A percentile compares a stretch with the other conserved stretches of the same genome.
Evolutionary conservation across 768 basidiomycete genomes (phyloP).

Genomic region (Agrocybe praecox): DNA sequence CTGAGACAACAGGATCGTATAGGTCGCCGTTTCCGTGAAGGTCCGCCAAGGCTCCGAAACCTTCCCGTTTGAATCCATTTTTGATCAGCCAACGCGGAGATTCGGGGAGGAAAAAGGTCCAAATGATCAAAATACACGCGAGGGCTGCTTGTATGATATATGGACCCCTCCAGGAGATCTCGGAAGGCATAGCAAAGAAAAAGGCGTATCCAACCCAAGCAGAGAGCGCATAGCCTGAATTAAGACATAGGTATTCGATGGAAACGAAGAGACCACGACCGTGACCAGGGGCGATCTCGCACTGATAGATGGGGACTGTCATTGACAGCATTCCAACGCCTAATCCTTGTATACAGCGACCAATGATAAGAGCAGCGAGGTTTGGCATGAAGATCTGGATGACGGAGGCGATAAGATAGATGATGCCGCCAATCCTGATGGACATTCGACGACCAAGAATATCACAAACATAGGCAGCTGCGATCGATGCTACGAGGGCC

Average conservation of each 20-base stretch:
- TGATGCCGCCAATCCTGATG: conserved; percentile 49
- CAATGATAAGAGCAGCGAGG: conserved; percentile 38
- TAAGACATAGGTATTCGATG: conserved; percentile 56
- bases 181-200: conserved; percentile 44
- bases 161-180: conserved; percentile 58
- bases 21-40: conserved; percentile 54
- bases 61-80: conserved; percentile 53
- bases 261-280: conserved; percentile 55
- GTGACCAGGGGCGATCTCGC: conserved; percentile 48
- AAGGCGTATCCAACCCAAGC: conserved; percentile 54
- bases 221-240: conserved; percentile 49
- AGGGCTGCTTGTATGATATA: conserved; percentile 56
- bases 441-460: conserved; percentile 51
- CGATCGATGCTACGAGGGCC: conserved; percentile 45
- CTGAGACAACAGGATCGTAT: conserved; percentile 41
- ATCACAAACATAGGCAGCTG: conserved; percentile 53
- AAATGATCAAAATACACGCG: conserved; percentile 44
- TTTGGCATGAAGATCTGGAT: conserved; percentile 53
- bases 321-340: conserved; percentile 54
- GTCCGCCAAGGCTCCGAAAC: conserved; percentile 55
- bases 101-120: conserved; percentile 53
- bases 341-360: conserved; percentile 48
- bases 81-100: conserved; percentile 59
- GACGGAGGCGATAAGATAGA: conserved; percentile 51
- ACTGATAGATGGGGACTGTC: conserved; percentile 52